These are phyloP conservation scores for Oxyria digyna DNA, from an alignment of 148 eudicot species.

Conservation along the genomic window DNA sequence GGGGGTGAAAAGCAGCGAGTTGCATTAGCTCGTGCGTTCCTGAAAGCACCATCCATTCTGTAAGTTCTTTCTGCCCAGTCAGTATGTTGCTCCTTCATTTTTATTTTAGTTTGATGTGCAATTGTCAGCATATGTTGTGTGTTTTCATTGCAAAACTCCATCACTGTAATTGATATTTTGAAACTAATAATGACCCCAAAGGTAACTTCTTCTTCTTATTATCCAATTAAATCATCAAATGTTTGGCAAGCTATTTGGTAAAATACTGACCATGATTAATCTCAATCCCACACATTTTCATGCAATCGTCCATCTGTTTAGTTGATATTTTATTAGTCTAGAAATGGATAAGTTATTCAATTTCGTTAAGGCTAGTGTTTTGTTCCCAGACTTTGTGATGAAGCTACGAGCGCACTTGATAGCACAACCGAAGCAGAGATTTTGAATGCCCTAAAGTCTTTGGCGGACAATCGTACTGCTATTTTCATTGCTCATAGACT, in stretches of 20 bases:
- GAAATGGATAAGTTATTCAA: no score
- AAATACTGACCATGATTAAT: no score
- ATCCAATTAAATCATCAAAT: no score
- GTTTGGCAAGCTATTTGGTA: not conserved
- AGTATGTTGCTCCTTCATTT: not conserved
- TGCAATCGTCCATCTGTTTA: no score
- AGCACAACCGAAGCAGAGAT: constrained; percentile 97
- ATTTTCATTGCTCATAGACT: constrained; percentile 92
- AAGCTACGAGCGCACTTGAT: constrained; percentile 97
- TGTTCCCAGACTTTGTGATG: constrained; percentile 72
- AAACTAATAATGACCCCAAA: no score
- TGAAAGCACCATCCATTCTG: constrained; percentile 84
- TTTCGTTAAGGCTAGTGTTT: not conserved
- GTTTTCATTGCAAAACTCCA: not conserved
- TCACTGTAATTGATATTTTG: not conserved
- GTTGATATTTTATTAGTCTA: no score
- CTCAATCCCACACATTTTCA: no score
- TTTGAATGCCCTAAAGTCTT: constrained; percentile 63
- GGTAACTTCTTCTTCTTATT: no score
- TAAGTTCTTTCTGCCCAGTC: constrained; percentile 22
- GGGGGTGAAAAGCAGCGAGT: constrained; percentile 99
- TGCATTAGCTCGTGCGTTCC: constrained; percentile 91
- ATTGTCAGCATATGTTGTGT: not conserved
- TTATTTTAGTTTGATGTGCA: not conserved
- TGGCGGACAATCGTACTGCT: constrained; percentile 76